phyloP scores from a whole-genome alignment of 2,329 filamentous ascomycete species.

The Neofusicoccum umdonicola region DNA sequence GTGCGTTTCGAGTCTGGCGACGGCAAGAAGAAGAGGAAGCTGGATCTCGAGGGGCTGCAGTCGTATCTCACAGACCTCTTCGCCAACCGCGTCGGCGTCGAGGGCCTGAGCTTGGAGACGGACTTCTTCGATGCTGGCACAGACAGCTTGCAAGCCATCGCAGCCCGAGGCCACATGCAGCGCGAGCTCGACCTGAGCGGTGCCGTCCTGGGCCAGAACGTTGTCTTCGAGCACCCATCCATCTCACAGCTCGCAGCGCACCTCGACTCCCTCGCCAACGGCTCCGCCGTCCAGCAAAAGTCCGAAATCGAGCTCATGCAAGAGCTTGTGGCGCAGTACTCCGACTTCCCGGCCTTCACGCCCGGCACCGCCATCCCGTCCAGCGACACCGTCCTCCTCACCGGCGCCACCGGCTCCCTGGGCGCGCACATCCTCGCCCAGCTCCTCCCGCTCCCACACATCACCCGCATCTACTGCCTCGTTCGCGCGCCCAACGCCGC shows the following conservation, averaged over 20 bases:
- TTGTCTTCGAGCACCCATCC: slow-evolving; percentile 59
- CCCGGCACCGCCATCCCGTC: background rate
- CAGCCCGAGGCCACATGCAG: slow-evolving; percentile 53
- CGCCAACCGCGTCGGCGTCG: slow-evolving; percentile 23
- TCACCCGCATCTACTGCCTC: slow-evolving; percentile 25
- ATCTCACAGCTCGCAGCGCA: slow-evolving; percentile 46
- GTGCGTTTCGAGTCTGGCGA: slow-evolving; percentile 13
- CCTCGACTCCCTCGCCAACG: slow-evolving; percentile 44
- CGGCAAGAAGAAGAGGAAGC: slow-evolving; percentile 22
- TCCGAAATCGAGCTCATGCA: slow-evolving; percentile 46
- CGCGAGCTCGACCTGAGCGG: slow-evolving; percentile 51
- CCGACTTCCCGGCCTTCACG: slow-evolving; percentile 18
- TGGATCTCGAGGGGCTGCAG: slow-evolving; percentile 33
- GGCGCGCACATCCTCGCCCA: slow-evolving; percentile 25
- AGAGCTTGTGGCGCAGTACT: slow-evolving; percentile 47
- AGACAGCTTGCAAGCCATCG: slow-evolving; percentile 59
- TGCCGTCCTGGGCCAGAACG: slow-evolving; percentile 49
- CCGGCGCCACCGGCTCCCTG: slow-evolving; percentile 28
- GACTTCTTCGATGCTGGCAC: slow-evolving; percentile 61
- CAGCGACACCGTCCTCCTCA: slow-evolving; percentile 23
- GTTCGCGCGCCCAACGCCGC: slow-evolving; percentile 46
- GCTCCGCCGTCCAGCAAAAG: slow-evolving; percentile 31
- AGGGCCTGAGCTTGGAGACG: slow-evolving; percentile 35
- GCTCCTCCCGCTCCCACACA: slow-evolving; percentile 20
- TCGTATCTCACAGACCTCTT: slow-evolving; percentile 26